Conservation (phyloP, 257 asterid species). For the Jaltomata sinuosa region DNA sequence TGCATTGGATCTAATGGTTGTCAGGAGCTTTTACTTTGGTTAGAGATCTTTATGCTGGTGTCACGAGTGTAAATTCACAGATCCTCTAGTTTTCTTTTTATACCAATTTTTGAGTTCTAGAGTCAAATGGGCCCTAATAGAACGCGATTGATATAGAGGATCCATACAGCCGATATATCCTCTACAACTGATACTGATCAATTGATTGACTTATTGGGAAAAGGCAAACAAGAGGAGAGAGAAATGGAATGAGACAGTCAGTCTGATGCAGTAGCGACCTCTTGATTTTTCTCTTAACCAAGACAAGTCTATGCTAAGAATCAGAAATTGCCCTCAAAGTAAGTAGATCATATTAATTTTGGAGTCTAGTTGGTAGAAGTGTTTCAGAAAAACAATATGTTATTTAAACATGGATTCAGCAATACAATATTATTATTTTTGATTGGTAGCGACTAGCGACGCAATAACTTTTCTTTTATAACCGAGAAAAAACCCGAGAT, state of each 20-base stretch:
- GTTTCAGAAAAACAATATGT: not conserved
- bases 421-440: not conserved
- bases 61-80: not conserved
- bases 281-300: not conserved
- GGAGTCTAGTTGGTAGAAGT: not conserved
- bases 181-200: not conserved
- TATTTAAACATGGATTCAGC: not conserved
- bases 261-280: not conserved
- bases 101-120: not conserved
- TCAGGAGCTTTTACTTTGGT: not conserved
- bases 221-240: not conserved
- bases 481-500: not conserved
- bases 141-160: not conserved
- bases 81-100: not conserved
- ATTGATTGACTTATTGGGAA: not conserved
- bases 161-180: not conserved
- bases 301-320: not conserved
- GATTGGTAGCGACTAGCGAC: not conserved
- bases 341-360: not conserved
- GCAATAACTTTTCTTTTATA: not conserved
- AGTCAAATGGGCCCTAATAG: not conserved
- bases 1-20: not conserved
- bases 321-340: not conserved
- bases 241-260: not conserved
- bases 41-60: not conserved